Conservation (phyloP, 129 eudicot species). For the Chrysanthemum makinoi region DNA sequence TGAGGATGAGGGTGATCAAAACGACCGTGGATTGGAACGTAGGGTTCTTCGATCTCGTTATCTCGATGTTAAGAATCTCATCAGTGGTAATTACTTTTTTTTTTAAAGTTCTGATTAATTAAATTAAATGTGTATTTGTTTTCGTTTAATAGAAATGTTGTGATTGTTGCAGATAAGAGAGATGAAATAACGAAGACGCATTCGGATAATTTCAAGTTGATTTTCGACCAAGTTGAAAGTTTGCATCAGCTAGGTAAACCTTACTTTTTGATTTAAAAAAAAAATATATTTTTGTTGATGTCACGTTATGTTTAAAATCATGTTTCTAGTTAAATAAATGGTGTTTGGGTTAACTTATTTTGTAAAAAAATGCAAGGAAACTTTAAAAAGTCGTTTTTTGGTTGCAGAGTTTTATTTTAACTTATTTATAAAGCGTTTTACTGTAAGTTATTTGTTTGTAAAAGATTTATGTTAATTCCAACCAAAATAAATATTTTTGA, state of each 20-base stretch:
- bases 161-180: slow-evolving; percentile 56
- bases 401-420: too few relatives aligned
- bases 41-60: slow-evolving; percentile 72
- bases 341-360: neutral
- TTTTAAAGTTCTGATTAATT: neutral
- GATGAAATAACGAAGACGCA: slow-evolving; percentile 63
- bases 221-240: slow-evolving; percentile 68
- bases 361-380: too few relatives aligned
- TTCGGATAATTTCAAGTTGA: slow-evolving; percentile 54
- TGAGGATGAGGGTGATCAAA: slow-evolving; percentile 19
- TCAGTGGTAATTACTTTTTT: slow-evolving; percentile 32
- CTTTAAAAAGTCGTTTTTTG: too few relatives aligned
- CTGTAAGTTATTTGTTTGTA: too few relatives aligned
- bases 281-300: neutral
- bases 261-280: neutral
- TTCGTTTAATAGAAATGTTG: neutral
- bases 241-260: slow-evolving; percentile 76
- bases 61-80: slow-evolving; percentile 59
- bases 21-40: slow-evolving; percentile 33
- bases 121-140: neutral
- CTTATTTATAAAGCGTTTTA: too few relatives aligned
- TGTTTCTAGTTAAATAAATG: neutral
- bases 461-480: too few relatives aligned
- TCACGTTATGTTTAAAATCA: neutral
- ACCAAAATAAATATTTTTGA: too few relatives aligned